These are phyloP conservation scores for Drosera capensis DNA, from an alignment of 148 eudicot species.

Conservation along the genomic window DNA sequence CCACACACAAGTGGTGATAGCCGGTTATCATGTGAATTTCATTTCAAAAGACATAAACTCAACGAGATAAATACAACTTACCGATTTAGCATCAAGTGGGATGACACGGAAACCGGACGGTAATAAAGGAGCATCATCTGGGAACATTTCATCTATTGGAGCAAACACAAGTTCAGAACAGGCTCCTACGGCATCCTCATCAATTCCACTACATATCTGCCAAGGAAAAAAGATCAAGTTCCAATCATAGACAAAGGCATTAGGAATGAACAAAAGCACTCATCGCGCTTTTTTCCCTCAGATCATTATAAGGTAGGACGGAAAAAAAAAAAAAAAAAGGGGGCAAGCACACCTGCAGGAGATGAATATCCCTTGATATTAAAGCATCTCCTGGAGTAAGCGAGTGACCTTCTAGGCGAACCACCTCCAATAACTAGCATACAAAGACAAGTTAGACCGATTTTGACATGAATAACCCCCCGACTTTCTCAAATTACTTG, in stretches of 20 bases:
- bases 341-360: slow-evolving; percentile 37
- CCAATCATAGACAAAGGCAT: not conserved
- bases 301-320: not conserved
- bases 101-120: slow-evolving; percentile 91
- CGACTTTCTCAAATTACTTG: not conserved
- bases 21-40: too few relatives aligned
- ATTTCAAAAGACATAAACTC: too few relatives aligned
- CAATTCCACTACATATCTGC: slow-evolving; percentile 75
- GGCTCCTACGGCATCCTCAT: slow-evolving; percentile 77
- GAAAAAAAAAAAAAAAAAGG: not conserved
- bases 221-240: slow-evolving; percentile 1
- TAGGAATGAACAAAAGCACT: not conserved
- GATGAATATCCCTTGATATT: slow-evolving; percentile 65
- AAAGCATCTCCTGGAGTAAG: slow-evolving; percentile 68
- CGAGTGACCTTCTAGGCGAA: slow-evolving; percentile 85
- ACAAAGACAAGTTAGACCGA: slow-evolving; percentile 2
- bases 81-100: slow-evolving; percentile 72
- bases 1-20: too few relatives aligned
- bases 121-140: slow-evolving; percentile 75
- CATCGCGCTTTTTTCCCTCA: not conserved
- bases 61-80: slow-evolving; percentile 25
- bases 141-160: slow-evolving; percentile 90
- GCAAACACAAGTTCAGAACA: slow-evolving; percentile 94
- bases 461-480: not conserved
- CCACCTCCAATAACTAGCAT: slow-evolving; percentile 70